Evolutionary conservation across 495 filamentous ascomycete species (phyloP), one percentile per base, ranked within the genome.

Genomic region (Podospora pseudocomata): DNA sequence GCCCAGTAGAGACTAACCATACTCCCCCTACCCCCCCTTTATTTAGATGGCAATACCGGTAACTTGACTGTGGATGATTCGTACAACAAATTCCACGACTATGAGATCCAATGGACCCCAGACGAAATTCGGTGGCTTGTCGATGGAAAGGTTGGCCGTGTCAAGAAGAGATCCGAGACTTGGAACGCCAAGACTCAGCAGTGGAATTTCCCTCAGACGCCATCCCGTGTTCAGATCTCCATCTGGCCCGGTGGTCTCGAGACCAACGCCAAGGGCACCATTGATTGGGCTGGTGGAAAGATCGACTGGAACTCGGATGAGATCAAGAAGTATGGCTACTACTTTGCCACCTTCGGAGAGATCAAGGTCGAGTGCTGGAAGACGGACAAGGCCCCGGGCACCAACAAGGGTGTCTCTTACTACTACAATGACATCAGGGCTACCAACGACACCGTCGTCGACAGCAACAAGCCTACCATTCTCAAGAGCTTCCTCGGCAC

Each of bases 91-190:
- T 92, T 83, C 78, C 95, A 98, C 82, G 90, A 88, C 58, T 99
- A 98, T 79, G 92, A 94, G 76, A 89, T 99, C 75, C 89, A 93
- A 76, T 99, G 95, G 95, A 88, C 88, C 16, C 91, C 92, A 23
- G 94, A 97, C 66, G 77, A 83, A 66, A 87, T 97, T 69, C 89
- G 85, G 60, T 99, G 96, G 96, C 85, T 84, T 65, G 83, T 98
- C 28, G 94, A 99, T 74, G 94, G 91, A 68, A 77, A 88, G 28
- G 83, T 87, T 54, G 86, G 88, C 65, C 94, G 95, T 66, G 89
- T 86, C 15, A 81, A 92, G 75, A 85, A 91, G 74, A 88, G 88
- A 74, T 81, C 84, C 11, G 85, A 90, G 32, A 98, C 96, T 56
- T 97, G 87, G 85, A 97, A 99, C 81, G 80, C 82, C 7, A 97